Evolutionary conservation across 169 alveolate genomes (phyloP), one percentile per base, ranked within the genome.

Genomic region (Plasmodium cynomolgi): DNA sequence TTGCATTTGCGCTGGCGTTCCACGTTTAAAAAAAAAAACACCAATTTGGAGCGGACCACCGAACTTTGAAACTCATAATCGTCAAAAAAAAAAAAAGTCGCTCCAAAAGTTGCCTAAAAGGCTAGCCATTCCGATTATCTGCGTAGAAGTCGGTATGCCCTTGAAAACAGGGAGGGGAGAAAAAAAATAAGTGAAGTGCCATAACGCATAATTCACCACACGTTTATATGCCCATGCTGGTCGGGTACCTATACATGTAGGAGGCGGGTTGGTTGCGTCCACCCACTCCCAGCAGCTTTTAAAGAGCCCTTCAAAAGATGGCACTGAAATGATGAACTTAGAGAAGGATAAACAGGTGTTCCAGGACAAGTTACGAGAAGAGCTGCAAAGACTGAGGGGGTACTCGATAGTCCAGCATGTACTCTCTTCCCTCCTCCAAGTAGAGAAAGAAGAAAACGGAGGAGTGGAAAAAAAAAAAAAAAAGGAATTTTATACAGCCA

Each of bases 401-500:
- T 86, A 86, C 44, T 13, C 44, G 3, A n/a, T 79, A 31, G 68
- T 86, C 68, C 75, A 79, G 9, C 33, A 9, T 56, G 84, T 54
- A 33, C 68, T 86, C 17, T 23, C 84, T 50, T 1, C 77, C 41
- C 62, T 47, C 13, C 20, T 31, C 6, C n/a, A 71, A 9, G 15
- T 9, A 15, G 39, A 50, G 81, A 34, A 75, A 74, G 56, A 33
- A 68, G 39, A 34, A 75, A 77, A 33, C 29, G 81, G 62, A 47
- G 41, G 33, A 13, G 88, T 54, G 68, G 29, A 29, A 83, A 56
- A 83, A 83, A 54, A 26, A 85, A 3, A 62, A 85, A 85, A 34
- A 37, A 44, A 29, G 92, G 92, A 54, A 56, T n/a, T 86, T 44
- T 86, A 77, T 77, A 50, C 20, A 75, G 44, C 17, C 68, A 75